Conservation (phyloP, 176 grass and related monocot genomes). For the Thalia dealbata region DNA sequence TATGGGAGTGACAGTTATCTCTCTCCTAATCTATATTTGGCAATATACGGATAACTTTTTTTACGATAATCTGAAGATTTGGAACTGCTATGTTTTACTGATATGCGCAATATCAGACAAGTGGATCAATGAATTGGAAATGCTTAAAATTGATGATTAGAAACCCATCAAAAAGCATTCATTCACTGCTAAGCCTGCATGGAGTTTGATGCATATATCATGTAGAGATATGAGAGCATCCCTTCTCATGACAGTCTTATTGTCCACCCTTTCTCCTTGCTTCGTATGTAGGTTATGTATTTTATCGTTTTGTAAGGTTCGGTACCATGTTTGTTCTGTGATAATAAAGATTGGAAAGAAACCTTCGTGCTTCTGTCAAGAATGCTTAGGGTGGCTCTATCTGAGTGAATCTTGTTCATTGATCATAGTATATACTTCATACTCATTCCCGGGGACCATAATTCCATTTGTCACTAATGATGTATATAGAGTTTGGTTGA, state of each 20-base stretch:
- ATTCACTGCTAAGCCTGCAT: not conserved
- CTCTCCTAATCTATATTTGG: too few relatives aligned
- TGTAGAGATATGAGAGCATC: not conserved
- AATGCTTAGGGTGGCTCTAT: not conserved
- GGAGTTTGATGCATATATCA: not conserved
- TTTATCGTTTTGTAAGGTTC: not conserved
- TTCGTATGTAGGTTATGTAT: not conserved
- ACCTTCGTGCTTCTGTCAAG: not conserved
- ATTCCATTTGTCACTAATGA: not conserved
- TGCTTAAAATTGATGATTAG: not conserved
- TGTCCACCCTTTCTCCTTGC: not conserved
- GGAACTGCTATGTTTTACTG: not conserved
- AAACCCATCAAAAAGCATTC: not conserved
- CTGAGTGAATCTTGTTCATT: not conserved
- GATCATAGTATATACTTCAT: not conserved
- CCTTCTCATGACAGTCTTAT: not conserved
- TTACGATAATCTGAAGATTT: not conserved
- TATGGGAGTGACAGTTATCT: too few relatives aligned
- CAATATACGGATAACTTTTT: too few relatives aligned
- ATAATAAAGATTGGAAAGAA: not conserved
- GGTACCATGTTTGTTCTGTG: too few relatives aligned
- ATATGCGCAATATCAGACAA: not conserved
- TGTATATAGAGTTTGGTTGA: not conserved
- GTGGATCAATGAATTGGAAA: not conserved
- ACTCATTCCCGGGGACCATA: not conserved